These are phyloP conservation scores for Penicillium paneum DNA, from an alignment of 2,329 filamentous ascomycete genomes.

Conservation along the genomic window DNA sequence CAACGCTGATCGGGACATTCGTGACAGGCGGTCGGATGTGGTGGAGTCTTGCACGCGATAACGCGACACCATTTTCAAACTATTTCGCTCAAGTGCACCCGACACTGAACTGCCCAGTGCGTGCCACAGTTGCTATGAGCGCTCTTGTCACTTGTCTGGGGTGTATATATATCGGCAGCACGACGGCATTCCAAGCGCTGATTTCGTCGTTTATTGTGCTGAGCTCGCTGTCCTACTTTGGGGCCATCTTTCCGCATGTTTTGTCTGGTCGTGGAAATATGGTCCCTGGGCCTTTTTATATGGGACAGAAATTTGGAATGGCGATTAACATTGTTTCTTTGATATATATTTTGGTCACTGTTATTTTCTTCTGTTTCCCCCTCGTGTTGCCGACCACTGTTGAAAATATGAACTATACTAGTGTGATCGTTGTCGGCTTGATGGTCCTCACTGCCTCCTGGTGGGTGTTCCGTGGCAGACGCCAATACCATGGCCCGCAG, in stretches of 20 bases:
- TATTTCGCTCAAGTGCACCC: slow-evolving; percentile 50
- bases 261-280: slow-evolving; percentile 47
- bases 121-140: slow-evolving; percentile 54
- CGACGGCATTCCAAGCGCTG: slow-evolving; percentile 65
- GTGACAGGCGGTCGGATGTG: slow-evolving; percentile 57
- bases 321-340: slow-evolving; percentile 52
- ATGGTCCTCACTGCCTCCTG: slow-evolving; percentile 33
- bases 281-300: slow-evolving; percentile 57
- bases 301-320: slow-evolving; percentile 51
- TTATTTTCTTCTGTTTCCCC: slow-evolving; percentile 63
- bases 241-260: slow-evolving; percentile 60
- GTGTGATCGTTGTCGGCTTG: slow-evolving; percentile 39
- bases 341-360: slow-evolving; percentile 58
- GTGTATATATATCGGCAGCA: slow-evolving; percentile 63
- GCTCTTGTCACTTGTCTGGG: slow-evolving; percentile 56
- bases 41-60: slow-evolving; percentile 59
- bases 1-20: slow-evolving; percentile 53
- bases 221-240: slow-evolving; percentile 57
- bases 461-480: slow-evolving; percentile 33
- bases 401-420: slow-evolving; percentile 54
- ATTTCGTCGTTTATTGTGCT: slow-evolving; percentile 60
- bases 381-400: slow-evolving; percentile 46
- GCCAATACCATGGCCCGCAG: slow-evolving; percentile 35
- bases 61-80: slow-evolving; percentile 53
- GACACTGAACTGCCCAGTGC: slow-evolving; percentile 51